Percentiles rank a stretch among this genome's conserved stretches.
These are phyloP conservation scores for Mayamaea pseudoterrestris DNA, from an alignment of 108 stramenopile species.

Conservation along the genomic window DNA sequence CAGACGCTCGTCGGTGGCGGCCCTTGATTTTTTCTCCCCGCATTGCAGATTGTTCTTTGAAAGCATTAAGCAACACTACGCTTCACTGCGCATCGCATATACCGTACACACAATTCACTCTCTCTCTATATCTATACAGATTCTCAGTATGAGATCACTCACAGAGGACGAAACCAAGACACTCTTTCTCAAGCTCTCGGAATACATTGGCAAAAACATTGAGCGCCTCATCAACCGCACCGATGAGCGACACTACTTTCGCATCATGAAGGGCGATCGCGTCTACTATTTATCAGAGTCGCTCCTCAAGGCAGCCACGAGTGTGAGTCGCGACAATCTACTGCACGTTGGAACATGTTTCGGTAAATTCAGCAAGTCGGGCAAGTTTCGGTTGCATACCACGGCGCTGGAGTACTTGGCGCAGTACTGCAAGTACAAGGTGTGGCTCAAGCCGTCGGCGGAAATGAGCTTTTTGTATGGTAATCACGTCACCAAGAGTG, in stretches of 20 bases:
- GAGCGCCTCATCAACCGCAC: conserved; percentile 81
- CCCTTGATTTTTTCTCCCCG: too few species aligned
- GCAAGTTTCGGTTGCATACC: conserved; percentile 93
- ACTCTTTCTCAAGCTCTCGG: conserved; percentile 92
- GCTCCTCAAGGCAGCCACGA: conserved; percentile 73
- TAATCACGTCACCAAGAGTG: conserved; percentile 92
- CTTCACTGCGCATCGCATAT: too few species aligned
- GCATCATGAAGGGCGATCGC: conserved; percentile 84
- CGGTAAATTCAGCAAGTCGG: conserved; percentile 97
- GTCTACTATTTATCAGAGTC: conserved; percentile 92
- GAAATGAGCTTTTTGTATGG: conserved; percentile 99
- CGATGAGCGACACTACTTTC: conserved; percentile 81
- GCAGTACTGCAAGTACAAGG: conserved; percentile 95
- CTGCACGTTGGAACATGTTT: conserved; percentile 91
- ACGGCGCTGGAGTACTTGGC: conserved; percentile 91
- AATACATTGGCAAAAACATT: conserved; percentile 93
- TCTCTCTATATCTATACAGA: neutral
- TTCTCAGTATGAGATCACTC: conserved; percentile 79
- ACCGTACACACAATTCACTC: neutral
- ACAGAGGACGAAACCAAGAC: conserved; percentile 97
- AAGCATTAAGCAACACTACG: too few species aligned
- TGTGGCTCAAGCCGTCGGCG: conserved; percentile 96
- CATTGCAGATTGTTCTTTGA: too few species aligned
- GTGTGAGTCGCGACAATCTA: conserved; percentile 71
- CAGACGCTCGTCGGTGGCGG: too few species aligned